Evolutionary conservation across 371 early-diverging fungal genomes (phyloP), one percentile per base, ranked within the genome.

Genomic region (Rhizomucor pusillus): DNA sequence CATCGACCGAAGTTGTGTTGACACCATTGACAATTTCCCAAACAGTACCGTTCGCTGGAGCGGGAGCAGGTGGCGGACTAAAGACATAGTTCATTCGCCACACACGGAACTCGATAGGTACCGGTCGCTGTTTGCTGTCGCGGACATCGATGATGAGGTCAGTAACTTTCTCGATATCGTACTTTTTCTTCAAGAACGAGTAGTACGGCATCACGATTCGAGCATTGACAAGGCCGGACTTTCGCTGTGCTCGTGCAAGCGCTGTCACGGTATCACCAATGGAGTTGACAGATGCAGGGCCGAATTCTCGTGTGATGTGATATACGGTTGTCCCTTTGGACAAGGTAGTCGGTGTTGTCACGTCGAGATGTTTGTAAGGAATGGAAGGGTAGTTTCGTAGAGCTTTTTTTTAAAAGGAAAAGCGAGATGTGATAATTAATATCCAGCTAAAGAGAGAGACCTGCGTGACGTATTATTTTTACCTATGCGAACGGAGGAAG

Each of bases 251-350:
- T 16, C 70, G 52, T 0, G 85, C 70, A 1, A 86, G 66, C 0
- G 83, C 76, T 5, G 86, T 86, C 36, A 84, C 65, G 2, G 83
- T 77, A 50, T 71, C 72, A 18, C 86, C 86, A 53, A 86, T 68
- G 1, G 78, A 81, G 37, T 81, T 81, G 78, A 81, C 80, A 0
- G 81, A 68, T 1, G 85, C 83, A 11, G 75, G 72, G 10, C 85
- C 84, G 61, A 84, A 86, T 52, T 86, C 86, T 56, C 81, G 84
- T 13, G 82, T 81, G 45, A 86, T 70, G 54, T 86, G 87, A 45
- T 81, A 86, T n/a, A 86, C 68, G 3, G 59, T 52, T 5, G 67
- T 62, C n/a, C 62, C 67, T 25, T 49, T 47, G 33, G 47, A 50
- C 10, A 33, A 40, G 33, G 48, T 50, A 33, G 53, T 34, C 36